A percentile compares a stretch with the other conserved stretches of the same genome.
Evolutionary conservation across 768 basidiomycete genomes (phyloP).

Genomic region (Coprinellus micaceus): DNA sequence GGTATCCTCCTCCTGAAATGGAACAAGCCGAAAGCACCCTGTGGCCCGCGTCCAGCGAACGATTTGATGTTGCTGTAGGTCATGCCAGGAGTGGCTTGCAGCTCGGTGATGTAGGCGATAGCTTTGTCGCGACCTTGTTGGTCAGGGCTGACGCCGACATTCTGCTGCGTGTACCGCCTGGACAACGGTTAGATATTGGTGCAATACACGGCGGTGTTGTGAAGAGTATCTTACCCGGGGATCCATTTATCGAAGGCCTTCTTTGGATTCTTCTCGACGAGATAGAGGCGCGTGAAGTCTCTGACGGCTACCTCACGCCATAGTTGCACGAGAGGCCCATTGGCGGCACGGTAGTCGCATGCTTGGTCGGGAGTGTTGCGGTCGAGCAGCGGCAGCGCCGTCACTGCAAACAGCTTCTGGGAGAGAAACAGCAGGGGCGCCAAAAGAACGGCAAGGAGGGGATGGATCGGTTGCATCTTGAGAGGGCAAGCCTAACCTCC

Average conservation of each 20-base stretch:
- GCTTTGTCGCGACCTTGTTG: constrained; percentile 1
- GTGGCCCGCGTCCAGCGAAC: constrained; percentile 1
- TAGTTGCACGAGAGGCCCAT: not conserved
- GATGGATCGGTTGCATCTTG: too few relatives aligned
- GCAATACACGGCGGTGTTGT: not conserved
- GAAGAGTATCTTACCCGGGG: constrained; percentile 1
- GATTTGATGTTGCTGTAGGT: not conserved
- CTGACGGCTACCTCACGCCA: constrained; percentile 4
- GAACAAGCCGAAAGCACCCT: constrained; percentile 3
- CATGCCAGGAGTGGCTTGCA: constrained; percentile 4
- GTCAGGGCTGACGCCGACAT: not conserved
- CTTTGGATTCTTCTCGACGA: constrained; percentile 4
- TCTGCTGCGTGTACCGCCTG: constrained; percentile 6
- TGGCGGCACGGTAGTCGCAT: not conserved
- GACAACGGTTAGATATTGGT: not conserved
- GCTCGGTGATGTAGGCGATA: constrained; percentile 1
- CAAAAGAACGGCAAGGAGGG: too few relatives aligned
- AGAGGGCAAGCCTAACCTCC: too few relatives aligned
- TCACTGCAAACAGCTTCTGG: too few relatives aligned
- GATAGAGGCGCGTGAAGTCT: constrained; percentile 5
- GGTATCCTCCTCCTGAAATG: not conserved
- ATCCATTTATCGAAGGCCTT: constrained; percentile 9
- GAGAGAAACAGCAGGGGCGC: too few relatives aligned
- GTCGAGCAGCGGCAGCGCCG: too few relatives aligned
- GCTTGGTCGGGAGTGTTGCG: not conserved